Percentiles rank a stretch among this genome's conserved stretches.
Evolutionary conservation across 805 yeast genomes (phyloP).

Genomic region (Starmerella scarabaei): DNA sequence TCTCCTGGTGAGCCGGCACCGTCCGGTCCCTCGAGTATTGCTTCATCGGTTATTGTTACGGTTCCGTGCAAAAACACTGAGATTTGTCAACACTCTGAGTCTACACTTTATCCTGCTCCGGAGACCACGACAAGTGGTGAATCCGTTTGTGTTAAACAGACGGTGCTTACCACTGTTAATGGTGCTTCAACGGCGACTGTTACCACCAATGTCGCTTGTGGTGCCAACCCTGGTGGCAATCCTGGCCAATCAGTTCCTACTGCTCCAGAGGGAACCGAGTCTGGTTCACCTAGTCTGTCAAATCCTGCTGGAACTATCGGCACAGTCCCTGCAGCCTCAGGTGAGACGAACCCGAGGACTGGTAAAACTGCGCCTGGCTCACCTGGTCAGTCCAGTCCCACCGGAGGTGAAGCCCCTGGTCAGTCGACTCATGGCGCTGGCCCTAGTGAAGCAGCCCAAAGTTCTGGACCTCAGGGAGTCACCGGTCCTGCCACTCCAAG

Average conservation of each 20-base stretch:
- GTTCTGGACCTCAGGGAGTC: background rate
- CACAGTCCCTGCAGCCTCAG: too few relatives aligned
- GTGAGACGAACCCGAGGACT: too few relatives aligned
- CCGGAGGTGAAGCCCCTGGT: background rate
- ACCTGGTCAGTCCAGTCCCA: background rate
- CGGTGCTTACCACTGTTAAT: background rate
- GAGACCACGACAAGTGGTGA: background rate
- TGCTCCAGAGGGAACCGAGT: background rate
- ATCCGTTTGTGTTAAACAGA: background rate
- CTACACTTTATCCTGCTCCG: conserved; percentile 2
- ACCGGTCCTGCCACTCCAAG: background rate
- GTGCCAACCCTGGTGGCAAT: background rate
- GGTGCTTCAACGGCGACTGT: background rate
- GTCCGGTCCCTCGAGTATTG: background rate
- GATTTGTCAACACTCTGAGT: background rate
- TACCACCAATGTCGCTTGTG: background rate
- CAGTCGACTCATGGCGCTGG: background rate
- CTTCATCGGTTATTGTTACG: conserved; percentile 1
- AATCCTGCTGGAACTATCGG: too few relatives aligned
- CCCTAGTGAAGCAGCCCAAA: background rate
- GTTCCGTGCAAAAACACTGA: conserved; percentile 2
- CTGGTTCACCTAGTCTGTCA: background rate
- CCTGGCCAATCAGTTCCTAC: background rate
- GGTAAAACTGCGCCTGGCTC: background rate
- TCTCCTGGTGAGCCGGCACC: background rate